A percentile compares a stretch with the other conserved stretches of the same genome.
Evolutionary conservation across 345 rosid genomes (phyloP).

Genomic region (Rhodamnia rubescens): DNA sequence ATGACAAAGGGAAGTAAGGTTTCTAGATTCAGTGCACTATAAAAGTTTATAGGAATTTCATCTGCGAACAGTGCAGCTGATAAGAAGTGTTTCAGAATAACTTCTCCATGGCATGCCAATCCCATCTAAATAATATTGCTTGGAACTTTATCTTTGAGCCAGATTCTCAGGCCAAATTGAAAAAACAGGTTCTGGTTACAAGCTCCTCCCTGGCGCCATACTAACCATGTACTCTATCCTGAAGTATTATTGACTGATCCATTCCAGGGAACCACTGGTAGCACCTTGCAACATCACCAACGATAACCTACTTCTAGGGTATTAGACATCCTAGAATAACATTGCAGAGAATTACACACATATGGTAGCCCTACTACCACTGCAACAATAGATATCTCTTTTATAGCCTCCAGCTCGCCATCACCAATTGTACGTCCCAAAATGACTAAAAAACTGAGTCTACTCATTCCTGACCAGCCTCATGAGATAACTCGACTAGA

Average conservation of each 20-base stretch:
- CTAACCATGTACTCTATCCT: neutral
- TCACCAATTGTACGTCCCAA: neutral
- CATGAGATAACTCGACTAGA: neutral
- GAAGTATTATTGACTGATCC: neutral
- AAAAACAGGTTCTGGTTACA: neutral
- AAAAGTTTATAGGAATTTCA: neutral
- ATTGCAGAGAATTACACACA: neutral
- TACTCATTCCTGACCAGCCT: neutral
- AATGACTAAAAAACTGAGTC: neutral
- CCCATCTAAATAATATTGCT: neutral
- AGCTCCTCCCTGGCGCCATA: neutral
- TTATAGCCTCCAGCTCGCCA: neutral
- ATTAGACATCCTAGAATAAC: neutral
- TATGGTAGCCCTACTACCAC: neutral
- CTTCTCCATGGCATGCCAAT: neutral
- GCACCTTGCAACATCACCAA: neutral
- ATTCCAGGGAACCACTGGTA: neutral
- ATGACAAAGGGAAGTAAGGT: neutral
- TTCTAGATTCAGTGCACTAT: neutral
- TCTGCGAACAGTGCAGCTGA: neutral
- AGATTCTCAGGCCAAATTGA: neutral
- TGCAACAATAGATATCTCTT: neutral
- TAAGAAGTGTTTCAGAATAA: neutral
- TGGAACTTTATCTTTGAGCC: neutral
- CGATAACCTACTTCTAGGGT: neutral